Evolutionary conservation across 1,139 yeast species (phyloP).

Genomic region (Pichia sp.): DNA sequence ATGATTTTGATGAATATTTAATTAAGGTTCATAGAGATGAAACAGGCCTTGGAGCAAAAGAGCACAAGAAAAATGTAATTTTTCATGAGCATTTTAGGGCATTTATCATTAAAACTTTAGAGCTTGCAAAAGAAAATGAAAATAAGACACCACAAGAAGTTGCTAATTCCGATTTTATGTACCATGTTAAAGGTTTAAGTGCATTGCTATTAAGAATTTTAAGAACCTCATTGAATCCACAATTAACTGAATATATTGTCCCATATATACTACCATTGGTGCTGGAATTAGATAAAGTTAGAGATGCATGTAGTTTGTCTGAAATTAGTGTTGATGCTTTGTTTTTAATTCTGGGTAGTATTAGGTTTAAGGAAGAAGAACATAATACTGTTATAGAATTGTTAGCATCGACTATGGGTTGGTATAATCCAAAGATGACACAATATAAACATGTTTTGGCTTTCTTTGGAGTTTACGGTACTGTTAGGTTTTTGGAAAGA

Average conservation of each 20-base stretch:
- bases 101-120: conserved; percentile 19
- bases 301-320: conserved; percentile 78
- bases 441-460: conserved; percentile 65
- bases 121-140: conserved; percentile 16
- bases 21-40: conserved; percentile 33
- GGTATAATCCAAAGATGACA: conserved; percentile 48
- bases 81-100: conserved; percentile 18
- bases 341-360: conserved; percentile 23
- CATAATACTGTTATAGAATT: conserved; percentile 41
- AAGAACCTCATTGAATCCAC: conserved; percentile 36
- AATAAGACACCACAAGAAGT: conserved; percentile 40
- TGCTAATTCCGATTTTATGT: conserved; percentile 42
- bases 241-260: conserved; percentile 37
- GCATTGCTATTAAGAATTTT: conserved; percentile 32
- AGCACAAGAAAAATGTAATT: conserved; percentile 6
- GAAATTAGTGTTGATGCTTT: conserved; percentile 33
- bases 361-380: conserved; percentile 19
- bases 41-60: conserved; percentile 21
- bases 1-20: conserved; percentile 40
- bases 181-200: conserved; percentile 36
- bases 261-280: conserved; percentile 64
- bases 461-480: conserved; percentile 68
- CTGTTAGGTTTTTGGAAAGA: conserved; percentile 61
- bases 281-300: conserved; percentile 57
- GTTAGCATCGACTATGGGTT: conserved; percentile 40